Base-by-base conservation (phyloP, 768 basidiomycete species). In the Macrocybe gigantea region DNA sequence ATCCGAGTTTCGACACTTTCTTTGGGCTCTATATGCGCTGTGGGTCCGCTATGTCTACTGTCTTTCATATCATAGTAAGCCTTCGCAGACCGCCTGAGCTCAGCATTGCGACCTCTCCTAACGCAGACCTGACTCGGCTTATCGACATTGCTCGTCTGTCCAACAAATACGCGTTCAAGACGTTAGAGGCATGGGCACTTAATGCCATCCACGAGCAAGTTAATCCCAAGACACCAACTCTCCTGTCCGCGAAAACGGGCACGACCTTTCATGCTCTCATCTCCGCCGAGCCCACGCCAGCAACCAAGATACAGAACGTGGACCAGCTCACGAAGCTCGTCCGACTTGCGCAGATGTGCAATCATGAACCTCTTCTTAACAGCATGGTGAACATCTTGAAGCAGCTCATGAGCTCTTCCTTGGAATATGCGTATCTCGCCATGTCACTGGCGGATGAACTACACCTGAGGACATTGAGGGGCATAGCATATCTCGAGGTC, bases 11-110 rank as follows among this genome's bases (percentile, higher is more conserved):
- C 74, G 76, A 42, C 75, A 83, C 59, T 85, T 90, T 55, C 72
- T 90, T 32, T 86, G 82, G 82, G 79, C 80, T 1, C 63, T 88
- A n/a, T 88, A 89, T 56, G 83, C 85, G 6, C 57, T 84, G 86
- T 87, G 56, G 64, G 84, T 61, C 5, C 37, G 13, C 14, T 14
- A 15, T 36, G 12, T 14, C 30, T 41, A 12, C 13, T 37, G 8
- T 31, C 7, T 29, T 44, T 45, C 12, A 51, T 34, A 13, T 9
- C 44, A 12, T 31, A 39, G n/a, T 44, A 37, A 45, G 33, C 49
- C n/a, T 38, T n/a, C 31, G n/a, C 53, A 88, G 85, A 50, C 86
- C 86, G 3, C 78, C 74, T 13, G 85, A 88, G 55, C 66, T 85
- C 14, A 65, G 66, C 47, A 59, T 71, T 38, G 67, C 78, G 9